phyloP scores from a whole-genome alignment of 176 grass and related monocot genomes.

The Ananas comosus region DNA sequence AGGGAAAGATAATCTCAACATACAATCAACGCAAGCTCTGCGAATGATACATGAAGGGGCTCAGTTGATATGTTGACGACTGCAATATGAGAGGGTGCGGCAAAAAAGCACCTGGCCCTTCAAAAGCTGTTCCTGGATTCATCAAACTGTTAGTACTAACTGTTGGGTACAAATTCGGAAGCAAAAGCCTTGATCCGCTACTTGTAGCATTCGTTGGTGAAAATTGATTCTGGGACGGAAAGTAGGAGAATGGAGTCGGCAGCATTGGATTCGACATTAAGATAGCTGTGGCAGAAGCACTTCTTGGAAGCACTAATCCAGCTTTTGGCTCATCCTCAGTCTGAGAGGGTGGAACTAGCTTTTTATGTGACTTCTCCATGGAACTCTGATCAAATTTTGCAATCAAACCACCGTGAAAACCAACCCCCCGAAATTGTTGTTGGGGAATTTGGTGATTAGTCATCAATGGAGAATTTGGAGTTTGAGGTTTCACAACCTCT shows the following conservation, averaged over 20 bases:
- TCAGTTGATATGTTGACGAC: conserved; percentile 40
- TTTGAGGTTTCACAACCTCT: conserved; percentile 47
- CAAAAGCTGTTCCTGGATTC: conserved; percentile 33
- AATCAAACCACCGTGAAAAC: conserved; percentile 28
- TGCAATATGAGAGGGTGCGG: conserved; percentile 31
- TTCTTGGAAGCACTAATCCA: neutral
- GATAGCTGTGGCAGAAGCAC: conserved; percentile 22
- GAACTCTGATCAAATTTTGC: conserved; percentile 26
- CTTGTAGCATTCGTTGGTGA: conserved; percentile 32
- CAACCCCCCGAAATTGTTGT: conserved; percentile 12
- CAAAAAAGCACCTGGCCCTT: conserved; percentile 30
- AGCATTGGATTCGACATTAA: conserved; percentile 22
- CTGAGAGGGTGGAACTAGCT: conserved; percentile 23
- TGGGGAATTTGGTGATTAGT: conserved; percentile 28
- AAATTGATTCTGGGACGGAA: conserved; percentile 44
- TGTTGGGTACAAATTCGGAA: conserved; percentile 27
- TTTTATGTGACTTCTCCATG: conserved; percentile 29
- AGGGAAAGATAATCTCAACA: conserved; percentile 19
- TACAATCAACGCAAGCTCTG: conserved; percentile 38
- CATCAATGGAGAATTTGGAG: conserved; percentile 27
- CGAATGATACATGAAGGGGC: conserved; percentile 44
- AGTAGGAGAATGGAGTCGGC: conserved; percentile 40
- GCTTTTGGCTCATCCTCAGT: conserved; percentile 45
- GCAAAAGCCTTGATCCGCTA: conserved; percentile 29
- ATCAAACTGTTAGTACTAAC: conserved; percentile 30